Percentiles rank a stretch among this genome's conserved stretches.
These are phyloP conservation scores for Oryza glaberrima DNA, from an alignment of 176 grass and related monocot genomes.

Conservation along the genomic window DNA sequence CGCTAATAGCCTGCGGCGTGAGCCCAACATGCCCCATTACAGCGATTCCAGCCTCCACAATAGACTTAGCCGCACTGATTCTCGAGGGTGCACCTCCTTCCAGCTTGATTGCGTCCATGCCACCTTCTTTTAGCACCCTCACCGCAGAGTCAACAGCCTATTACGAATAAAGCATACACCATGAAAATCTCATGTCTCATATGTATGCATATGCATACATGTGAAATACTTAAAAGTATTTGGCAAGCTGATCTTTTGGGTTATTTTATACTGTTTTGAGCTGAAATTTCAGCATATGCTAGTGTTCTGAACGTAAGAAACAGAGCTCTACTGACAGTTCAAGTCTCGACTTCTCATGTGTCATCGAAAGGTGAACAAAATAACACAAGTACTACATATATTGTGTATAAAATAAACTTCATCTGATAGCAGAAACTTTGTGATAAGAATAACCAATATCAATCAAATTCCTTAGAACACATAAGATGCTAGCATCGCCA, in stretches of 20 bases:
- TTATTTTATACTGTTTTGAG: not conserved
- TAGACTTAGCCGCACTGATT: slow-evolving; percentile 81
- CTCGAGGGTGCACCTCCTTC: slow-evolving; percentile 83
- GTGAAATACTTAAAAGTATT: not conserved
- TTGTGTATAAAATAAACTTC: not conserved
- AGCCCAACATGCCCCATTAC: slow-evolving; percentile 93
- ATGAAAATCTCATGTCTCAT: not conserved
- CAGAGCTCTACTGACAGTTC: not conserved
- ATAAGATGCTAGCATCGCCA: not conserved
- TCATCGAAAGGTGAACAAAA: not conserved
- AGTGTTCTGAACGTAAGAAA: not conserved
- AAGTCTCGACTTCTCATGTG: not conserved
- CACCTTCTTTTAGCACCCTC: slow-evolving; percentile 84
- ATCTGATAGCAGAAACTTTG: not conserved
- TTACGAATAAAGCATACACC: not conserved
- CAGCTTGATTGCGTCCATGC: slow-evolving; percentile 93
- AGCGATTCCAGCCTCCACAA: slow-evolving; percentile 90
- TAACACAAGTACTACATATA: not conserved
- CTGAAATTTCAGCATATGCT: not conserved
- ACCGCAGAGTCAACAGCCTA: slow-evolving; percentile 84
- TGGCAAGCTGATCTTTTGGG: not conserved
- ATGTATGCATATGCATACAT: not conserved
- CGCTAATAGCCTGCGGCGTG: slow-evolving; percentile 87
- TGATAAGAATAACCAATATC: not conserved
- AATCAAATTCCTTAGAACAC: not conserved